These are phyloP conservation scores for Cladophialophora yegresii DNA, from an alignment of 2,329 filamentous ascomycete species.

Conservation along the genomic window DNA sequence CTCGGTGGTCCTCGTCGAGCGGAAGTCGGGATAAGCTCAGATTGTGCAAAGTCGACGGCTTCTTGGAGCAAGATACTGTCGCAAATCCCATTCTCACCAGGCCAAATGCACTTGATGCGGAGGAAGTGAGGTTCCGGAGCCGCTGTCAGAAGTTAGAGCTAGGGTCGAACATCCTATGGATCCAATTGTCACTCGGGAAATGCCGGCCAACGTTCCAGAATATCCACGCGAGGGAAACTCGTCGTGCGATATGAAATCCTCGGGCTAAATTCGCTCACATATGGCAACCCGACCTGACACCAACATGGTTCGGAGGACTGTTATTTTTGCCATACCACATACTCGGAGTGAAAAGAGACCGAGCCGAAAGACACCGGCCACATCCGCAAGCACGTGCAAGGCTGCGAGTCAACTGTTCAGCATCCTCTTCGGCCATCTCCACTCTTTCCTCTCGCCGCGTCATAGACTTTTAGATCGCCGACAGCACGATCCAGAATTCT, in stretches of 20 bases:
- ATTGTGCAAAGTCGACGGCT: not conserved
- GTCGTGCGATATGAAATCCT: not conserved
- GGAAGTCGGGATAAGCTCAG: not conserved
- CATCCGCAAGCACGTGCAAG: constrained; percentile 1
- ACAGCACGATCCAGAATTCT: not conserved
- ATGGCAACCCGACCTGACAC: not conserved
- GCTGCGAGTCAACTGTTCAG: constrained; percentile 7
- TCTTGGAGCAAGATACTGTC: too few relatives aligned
- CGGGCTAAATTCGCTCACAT: not conserved
- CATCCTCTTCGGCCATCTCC: constrained; percentile 7
- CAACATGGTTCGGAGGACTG: not conserved
- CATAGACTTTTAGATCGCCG: constrained; percentile 11
- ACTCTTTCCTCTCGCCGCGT: not conserved
- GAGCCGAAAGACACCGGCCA: not conserved
- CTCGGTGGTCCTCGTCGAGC: not conserved
- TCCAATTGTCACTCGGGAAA: not conserved
- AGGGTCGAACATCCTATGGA: not conserved
- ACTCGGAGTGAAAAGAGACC: constrained; percentile 15
- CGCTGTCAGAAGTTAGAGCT: not conserved
- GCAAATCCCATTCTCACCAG: not conserved
- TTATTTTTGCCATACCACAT: not conserved
- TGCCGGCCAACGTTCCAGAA: not conserved
- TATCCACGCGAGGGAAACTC: not conserved
- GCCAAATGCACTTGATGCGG: not conserved
- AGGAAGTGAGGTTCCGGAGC: not conserved